phyloP scores from a whole-genome alignment of 2,329 filamentous ascomycete genomes.

The Amylocarpus encephaloides region DNA sequence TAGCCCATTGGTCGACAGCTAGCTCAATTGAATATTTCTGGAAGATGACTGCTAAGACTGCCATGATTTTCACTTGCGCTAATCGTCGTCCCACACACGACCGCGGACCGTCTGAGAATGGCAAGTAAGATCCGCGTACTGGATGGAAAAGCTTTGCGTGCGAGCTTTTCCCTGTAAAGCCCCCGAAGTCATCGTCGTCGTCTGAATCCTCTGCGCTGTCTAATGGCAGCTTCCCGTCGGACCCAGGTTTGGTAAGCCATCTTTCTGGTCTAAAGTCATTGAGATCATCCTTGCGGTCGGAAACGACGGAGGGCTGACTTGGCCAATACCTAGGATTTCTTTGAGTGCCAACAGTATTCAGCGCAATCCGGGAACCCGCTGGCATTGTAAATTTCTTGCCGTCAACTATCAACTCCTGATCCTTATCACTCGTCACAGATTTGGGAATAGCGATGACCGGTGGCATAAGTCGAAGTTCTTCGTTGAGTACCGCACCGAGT shows the following conservation, averaged over 20 bases:
- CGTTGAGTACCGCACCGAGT: slow-evolving; percentile 70
- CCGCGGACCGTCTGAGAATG: slow-evolving; percentile 53
- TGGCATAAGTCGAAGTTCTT: slow-evolving; percentile 67
- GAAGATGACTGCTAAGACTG: slow-evolving; percentile 48
- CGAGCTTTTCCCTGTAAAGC: slow-evolving; percentile 54
- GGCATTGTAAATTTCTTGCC: slow-evolving; percentile 55
- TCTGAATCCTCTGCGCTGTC: slow-evolving; percentile 21
- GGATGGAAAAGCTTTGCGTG: slow-evolving; percentile 55
- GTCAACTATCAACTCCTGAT: slow-evolving; percentile 53
- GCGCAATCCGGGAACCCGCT: slow-evolving; percentile 45
- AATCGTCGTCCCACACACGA: slow-evolving; percentile 53
- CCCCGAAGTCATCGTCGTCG: slow-evolving; percentile 46
- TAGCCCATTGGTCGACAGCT: slow-evolving; percentile 18
- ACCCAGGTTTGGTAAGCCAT: slow-evolving; percentile 49
- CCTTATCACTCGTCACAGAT: slow-evolving; percentile 40
- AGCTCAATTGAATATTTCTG: slow-evolving; percentile 30
- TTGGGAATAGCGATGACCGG: slow-evolving; percentile 70
- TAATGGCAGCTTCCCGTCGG: slow-evolving; percentile 21
- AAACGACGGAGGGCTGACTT: slow-evolving; percentile 34
- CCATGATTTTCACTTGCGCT: slow-evolving; percentile 53
- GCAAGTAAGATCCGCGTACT: slow-evolving; percentile 49
- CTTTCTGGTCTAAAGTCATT: slow-evolving; percentile 66
- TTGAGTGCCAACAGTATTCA: slow-evolving; percentile 52
- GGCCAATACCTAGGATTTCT: slow-evolving; percentile 69
- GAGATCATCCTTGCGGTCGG: slow-evolving; percentile 46